Base-by-base conservation (phyloP, 2,329 filamentous ascomycete genomes). In the Beauveria bassiana region DNA sequence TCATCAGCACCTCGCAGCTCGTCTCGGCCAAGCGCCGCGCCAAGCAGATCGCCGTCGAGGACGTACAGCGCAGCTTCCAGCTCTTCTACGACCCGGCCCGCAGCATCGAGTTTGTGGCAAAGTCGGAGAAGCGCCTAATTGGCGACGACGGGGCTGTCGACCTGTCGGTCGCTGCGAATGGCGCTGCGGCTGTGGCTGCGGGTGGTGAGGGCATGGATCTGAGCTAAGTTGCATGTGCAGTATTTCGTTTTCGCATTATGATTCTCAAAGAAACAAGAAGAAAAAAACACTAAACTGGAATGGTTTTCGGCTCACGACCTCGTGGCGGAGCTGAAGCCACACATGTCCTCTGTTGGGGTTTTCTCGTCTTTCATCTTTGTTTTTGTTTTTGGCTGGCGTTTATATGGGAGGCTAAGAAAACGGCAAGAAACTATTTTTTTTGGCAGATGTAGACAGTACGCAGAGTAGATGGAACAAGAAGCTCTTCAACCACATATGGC, bases 1-100 rank as follows among this genome's bases (percentile, higher is more conserved):
- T 99, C 61, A 97, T 99, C 75, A 96, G 90, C 24, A 97, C 95
- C 1, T 95, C 91, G 5, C 89, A 96, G 74, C 83, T 99, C 50
- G 83, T 98, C 55, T 86, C 86, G 64, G 86, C 90, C 69, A 98
- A 97, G 82, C 86, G 93, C 66, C 89, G 87, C 70, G 88, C 89
- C 18, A 91, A 90, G 74, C 88, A 93, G 70, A 90, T 99, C 53
- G 85, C 83, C 62, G 83, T 96, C 62, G 86, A 91, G 61, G 95
- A 99, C 71, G 93, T 99, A 14, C 89, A 96, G 79, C 86, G 93
- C 67, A 96, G 91, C 77, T 99, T 93, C 81, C 83, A 88, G 71
- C 84, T 99, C 54, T 99, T 99, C 78, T 96, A 93, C 76, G 95
- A 99, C 73, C 88, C 93, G 1, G 79, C 79, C 54, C 84, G 95